These are phyloP conservation scores for Kodamaea derodonti DNA, from an alignment of 1,139 yeast genomes.

Conservation along the genomic window DNA sequence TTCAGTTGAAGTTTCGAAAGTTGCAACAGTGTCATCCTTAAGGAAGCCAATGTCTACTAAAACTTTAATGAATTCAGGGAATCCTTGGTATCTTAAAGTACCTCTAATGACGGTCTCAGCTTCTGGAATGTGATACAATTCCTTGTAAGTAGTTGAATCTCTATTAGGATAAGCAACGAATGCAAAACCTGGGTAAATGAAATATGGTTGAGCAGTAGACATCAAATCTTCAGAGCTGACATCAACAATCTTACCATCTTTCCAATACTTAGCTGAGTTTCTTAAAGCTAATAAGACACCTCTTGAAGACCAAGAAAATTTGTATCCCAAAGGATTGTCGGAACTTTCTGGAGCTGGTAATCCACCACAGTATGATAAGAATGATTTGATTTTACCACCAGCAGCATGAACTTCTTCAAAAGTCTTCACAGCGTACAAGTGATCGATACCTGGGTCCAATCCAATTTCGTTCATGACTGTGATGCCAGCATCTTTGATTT, in stretches of 20 bases:
- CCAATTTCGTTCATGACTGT: slow-evolving; percentile 93
- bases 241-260: slow-evolving; percentile 77
- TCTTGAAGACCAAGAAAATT: slow-evolving; percentile 98
- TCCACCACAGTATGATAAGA: slow-evolving; percentile 97
- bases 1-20: slow-evolving; percentile 55
- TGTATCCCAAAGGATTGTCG: slow-evolving; percentile 96
- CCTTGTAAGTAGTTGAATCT: slow-evolving; percentile 92
- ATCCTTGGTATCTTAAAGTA: slow-evolving; percentile 95
- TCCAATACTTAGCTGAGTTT: slow-evolving; percentile 87
- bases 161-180: slow-evolving; percentile 97
- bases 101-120: slow-evolving; percentile 97
- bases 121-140: slow-evolving; percentile 90
- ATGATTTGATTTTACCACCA: slow-evolving; percentile 90
- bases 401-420: slow-evolving; percentile 91
- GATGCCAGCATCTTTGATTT: slow-evolving; percentile 80
- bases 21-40: slow-evolving; percentile 64
- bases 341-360: slow-evolving; percentile 97
- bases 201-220: slow-evolving; percentile 94
- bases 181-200: slow-evolving; percentile 92
- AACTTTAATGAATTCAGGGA: slow-evolving; percentile 96
- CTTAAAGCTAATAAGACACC: slow-evolving; percentile 95
- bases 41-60: slow-evolving; percentile 92
- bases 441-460: slow-evolving; percentile 97
- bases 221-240: slow-evolving; percentile 87
- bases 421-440: slow-evolving; percentile 95